Conservation (phyloP, 805 yeast genomes). For the Nakazawaea populi region DNA sequence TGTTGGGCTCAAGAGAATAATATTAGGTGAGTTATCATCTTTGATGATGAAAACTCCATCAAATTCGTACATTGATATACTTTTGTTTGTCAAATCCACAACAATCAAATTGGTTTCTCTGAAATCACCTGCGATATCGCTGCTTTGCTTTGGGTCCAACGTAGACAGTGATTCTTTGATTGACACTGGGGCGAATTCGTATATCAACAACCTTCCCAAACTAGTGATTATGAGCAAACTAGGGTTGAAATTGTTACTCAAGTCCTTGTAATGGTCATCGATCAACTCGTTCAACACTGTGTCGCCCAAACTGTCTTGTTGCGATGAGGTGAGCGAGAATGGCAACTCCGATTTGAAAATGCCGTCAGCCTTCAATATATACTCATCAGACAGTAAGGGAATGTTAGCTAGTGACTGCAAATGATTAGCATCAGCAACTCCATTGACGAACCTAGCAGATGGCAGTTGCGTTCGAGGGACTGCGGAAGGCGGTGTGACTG, state of each 20-base stretch:
- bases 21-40: slow-evolving; percentile 25
- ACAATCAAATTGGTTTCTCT: slow-evolving; percentile 21
- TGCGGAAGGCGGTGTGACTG: background rate
- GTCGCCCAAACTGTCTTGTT: slow-evolving; percentile 19
- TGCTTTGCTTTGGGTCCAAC: slow-evolving; percentile 6
- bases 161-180: slow-evolving; percentile 11
- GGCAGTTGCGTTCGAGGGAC: slow-evolving; percentile 5
- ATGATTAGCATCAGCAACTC: slow-evolving; percentile 10
- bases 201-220: slow-evolving; percentile 27
- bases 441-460: too few species aligned
- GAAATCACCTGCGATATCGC: background rate
- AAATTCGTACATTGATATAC: slow-evolving; percentile 74
- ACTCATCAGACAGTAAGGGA: slow-evolving; percentile 21
- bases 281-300: slow-evolving; percentile 22
- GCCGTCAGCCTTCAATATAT: slow-evolving; percentile 25
- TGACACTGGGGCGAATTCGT: slow-evolving; percentile 18
- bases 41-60: slow-evolving; percentile 34
- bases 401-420: slow-evolving; percentile 11
- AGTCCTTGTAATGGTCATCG: slow-evolving; percentile 22
- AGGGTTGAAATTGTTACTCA: slow-evolving; percentile 24
- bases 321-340: slow-evolving; percentile 14
- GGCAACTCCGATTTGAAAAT: slow-evolving; percentile 26
- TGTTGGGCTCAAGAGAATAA: slow-evolving; percentile 7
- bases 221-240: slow-evolving; percentile 30
- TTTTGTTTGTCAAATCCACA: slow-evolving; percentile 39